phyloP scores from a whole-genome alignment of 805 yeast genomes.

The Ogataea naganishii region DNA sequence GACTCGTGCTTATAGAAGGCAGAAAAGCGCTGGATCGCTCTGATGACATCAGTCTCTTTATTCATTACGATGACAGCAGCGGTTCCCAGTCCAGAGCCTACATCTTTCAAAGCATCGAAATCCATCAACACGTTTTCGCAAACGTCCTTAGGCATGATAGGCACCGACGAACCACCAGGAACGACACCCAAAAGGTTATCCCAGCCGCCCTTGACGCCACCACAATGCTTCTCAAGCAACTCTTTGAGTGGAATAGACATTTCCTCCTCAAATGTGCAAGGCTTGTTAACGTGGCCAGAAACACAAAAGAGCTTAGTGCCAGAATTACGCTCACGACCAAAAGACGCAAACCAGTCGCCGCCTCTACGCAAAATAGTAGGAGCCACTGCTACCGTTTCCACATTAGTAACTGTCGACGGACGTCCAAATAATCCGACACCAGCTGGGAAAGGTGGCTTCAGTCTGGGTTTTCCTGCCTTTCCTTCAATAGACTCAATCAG shows the following conservation, averaged over 20 bases:
- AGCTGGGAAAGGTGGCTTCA: constrained; percentile 93
- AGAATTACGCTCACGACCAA: constrained; percentile 78
- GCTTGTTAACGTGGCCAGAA: constrained; percentile 86
- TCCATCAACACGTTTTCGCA: constrained; percentile 77
- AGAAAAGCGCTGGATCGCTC: constrained; percentile 79
- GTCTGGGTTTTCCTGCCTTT: constrained; percentile 88
- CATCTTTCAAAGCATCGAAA: constrained; percentile 78
- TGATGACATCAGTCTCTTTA: constrained; percentile 74
- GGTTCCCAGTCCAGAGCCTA: constrained; percentile 83
- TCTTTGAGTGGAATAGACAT: constrained; percentile 85
- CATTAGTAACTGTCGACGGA: constrained; percentile 87
- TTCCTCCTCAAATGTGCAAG: constrained; percentile 90
- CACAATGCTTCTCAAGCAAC: constrained; percentile 80
- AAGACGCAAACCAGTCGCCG: constrained; percentile 75
- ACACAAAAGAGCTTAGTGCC: constrained; percentile 83
- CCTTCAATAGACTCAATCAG: constrained; percentile 85
- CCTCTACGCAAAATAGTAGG: constrained; percentile 88
- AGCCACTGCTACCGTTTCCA: constrained; percentile 85
- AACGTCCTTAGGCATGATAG: constrained; percentile 59
- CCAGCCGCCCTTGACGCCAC: constrained; percentile 90
- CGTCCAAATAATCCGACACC: constrained; percentile 89
- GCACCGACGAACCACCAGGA: constrained; percentile 89
- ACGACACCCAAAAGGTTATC: constrained; percentile 80
- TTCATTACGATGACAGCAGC: constrained; percentile 92
- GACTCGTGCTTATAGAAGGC: constrained; percentile 87